These are phyloP conservation scores for Parastagonospora nodorum DNA, from an alignment of 2,329 filamentous ascomycete genomes.

Conservation along the genomic window DNA sequence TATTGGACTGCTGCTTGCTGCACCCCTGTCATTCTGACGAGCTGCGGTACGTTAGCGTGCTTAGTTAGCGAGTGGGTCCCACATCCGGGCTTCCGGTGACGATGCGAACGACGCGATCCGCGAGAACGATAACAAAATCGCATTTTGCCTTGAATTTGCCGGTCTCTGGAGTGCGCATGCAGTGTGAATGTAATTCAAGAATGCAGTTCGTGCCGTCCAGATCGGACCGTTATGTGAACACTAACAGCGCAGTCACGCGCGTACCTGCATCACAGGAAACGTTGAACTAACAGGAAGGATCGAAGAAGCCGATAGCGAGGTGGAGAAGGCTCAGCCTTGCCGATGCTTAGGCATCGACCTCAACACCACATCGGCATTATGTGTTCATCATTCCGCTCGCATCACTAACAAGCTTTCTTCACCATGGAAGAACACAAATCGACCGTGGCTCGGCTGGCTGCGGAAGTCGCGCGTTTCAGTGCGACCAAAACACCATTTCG, in stretches of 20 bases:
- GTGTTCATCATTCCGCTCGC: constrained; percentile 1
- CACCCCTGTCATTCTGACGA: no score
- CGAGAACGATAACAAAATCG: not conserved
- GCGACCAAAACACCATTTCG: constrained; percentile 55
- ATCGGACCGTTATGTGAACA: no score
- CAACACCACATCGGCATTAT: constrained; percentile 5
- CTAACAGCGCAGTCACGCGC: not conserved
- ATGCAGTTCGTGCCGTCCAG: no score
- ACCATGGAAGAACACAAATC: constrained; percentile 37
- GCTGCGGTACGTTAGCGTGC: constrained; percentile 23
- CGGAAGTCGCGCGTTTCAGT: constrained; percentile 51
- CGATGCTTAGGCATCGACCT: constrained; percentile 17
- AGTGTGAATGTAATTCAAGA: not conserved
- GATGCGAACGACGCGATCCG: constrained; percentile 8
- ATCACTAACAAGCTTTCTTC: constrained; percentile 1
- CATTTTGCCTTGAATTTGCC: not conserved
- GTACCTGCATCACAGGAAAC: not conserved
- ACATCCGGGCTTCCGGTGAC: constrained; percentile 26
- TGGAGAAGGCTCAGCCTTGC: constrained; percentile 32
- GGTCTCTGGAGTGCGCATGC: not conserved
- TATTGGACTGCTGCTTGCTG: no score
- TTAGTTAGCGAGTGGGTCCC: constrained; percentile 21
- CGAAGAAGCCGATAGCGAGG: constrained; percentile 12
- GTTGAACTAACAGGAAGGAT: constrained; percentile 14
- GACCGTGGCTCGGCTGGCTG: constrained; percentile 31